phyloP scores from a whole-genome alignment of 495 filamentous ascomycete genomes.

The Jackrogersella minutella region DNA sequence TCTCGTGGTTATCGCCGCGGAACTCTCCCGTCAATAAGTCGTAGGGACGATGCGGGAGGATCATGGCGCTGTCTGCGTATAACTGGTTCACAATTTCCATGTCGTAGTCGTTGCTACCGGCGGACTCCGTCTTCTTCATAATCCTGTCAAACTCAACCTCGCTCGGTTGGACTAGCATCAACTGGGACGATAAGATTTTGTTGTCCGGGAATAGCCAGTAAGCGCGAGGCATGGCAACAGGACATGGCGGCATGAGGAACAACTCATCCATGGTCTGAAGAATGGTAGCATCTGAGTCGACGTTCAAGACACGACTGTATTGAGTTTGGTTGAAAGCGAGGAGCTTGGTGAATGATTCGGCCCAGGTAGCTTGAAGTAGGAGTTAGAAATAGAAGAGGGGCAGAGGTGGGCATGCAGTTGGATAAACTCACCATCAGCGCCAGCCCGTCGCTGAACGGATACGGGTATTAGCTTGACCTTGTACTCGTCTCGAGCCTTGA shows the following conservation, averaged over 20 bases:
- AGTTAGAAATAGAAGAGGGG: constrained; percentile 17
- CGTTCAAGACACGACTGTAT: constrained; percentile 70
- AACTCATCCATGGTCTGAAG: constrained; percentile 75
- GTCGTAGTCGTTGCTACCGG: constrained; percentile 61
- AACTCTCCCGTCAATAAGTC: constrained; percentile 77
- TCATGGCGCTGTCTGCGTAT: constrained; percentile 70
- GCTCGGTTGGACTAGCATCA: constrained; percentile 72
- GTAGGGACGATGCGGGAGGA: constrained; percentile 80
- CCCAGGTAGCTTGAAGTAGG: constrained; percentile 59
- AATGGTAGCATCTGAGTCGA: constrained; percentile 74
- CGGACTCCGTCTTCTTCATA: constrained; percentile 55
- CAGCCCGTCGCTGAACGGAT: constrained; percentile 59
- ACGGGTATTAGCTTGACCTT: constrained; percentile 68
- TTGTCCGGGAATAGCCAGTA: constrained; percentile 71
- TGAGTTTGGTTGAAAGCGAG: constrained; percentile 74
- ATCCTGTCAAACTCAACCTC: constrained; percentile 61
- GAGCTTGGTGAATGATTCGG: constrained; percentile 72
- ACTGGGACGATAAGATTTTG: constrained; percentile 64
- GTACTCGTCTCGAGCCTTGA: constrained; percentile 67
- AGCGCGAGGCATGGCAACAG: constrained; percentile 71
- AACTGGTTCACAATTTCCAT: constrained; percentile 79
- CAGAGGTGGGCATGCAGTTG: not conserved
- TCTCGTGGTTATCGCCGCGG: constrained; percentile 62
- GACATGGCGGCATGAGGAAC: constrained; percentile 70
- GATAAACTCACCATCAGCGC: constrained; percentile 49